Evolutionary conservation across 2,329 filamentous ascomycete species (phyloP), one percentile per base, ranked within the genome.

Genomic region (Septoria petroselini): DNA sequence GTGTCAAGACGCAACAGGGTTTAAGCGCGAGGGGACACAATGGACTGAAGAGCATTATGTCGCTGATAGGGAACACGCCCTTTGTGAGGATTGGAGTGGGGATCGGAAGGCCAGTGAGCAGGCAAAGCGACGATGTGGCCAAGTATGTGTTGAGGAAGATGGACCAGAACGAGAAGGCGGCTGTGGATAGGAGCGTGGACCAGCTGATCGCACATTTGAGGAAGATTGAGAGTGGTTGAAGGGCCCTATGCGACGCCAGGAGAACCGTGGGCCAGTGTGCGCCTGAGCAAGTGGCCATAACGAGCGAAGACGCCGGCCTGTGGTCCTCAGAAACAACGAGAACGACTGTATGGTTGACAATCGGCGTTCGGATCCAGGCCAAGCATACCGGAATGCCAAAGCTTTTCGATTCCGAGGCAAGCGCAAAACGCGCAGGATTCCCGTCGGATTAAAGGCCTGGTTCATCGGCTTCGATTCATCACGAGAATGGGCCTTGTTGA

Each of bases 101-200:
- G 0, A 95, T 97, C 71, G 91, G 88, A n/a, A 74, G 93, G 38
- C 91, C 91, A 0, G 74, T 72, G 38, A 84, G 78, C 55, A 77
- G 90, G 55, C 83, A 88, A 41, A 73, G 76, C 17, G 71, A 73
- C 31, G 80, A 80, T 2, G 90, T 97, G 7, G 80, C 84, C 35
- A 73, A 80, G 18, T 95, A 91, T 72, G 91, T 97, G 35, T 71
- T 97, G 59, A 76, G 76, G 50, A 81, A 81, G 61, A 83, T 93
- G 75, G 77, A 75, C 7, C 55, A 61, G 6, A 61, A 66, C 8
- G 77, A 87, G 63, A 73, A 73, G 63, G 64, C 37, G 18, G 62
- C 58, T 44, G 48, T 67, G 15, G 62, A 65, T 37, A 59, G 52
- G 6, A 49, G 56, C 48, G 60, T 64, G n/a, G 67, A 64, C 25